Evolutionary conservation across 2,329 filamentous ascomycete genomes (phyloP).

Genomic region (Waltergamsia citrina): DNA sequence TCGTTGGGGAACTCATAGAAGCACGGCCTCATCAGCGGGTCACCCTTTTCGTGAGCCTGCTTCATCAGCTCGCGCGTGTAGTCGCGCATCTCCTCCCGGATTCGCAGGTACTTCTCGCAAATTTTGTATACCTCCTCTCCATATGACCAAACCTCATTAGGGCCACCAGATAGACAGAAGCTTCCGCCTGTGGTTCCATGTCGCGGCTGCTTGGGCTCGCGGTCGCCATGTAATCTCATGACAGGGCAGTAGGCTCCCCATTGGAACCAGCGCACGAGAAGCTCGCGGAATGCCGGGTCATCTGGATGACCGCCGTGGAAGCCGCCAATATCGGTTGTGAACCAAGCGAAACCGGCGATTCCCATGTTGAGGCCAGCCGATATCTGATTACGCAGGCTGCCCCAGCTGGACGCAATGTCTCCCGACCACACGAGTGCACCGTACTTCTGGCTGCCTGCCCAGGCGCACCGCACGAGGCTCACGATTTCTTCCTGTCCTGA

Average conservation of each 20-base stretch:
- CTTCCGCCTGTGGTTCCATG: conserved; percentile 22
- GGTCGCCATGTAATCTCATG: conserved; percentile 57
- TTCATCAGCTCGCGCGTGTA: conserved; percentile 51
- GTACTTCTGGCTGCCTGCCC: conserved; percentile 48
- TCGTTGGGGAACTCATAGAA: conserved; percentile 58
- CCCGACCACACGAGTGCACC: conserved; percentile 59
- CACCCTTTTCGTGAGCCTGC: conserved; percentile 48
- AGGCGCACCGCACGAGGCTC: conserved; percentile 42
- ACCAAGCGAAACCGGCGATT: conserved; percentile 54
- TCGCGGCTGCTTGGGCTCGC: conserved; percentile 40
- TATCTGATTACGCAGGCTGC: conserved; percentile 47
- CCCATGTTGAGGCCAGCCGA: conserved; percentile 58
- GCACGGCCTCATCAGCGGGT: conserved; percentile 50
- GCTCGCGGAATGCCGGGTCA: conserved; percentile 46
- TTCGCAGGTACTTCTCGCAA: conserved; percentile 46
- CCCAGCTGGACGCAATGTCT: conserved; percentile 57
- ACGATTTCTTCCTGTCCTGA: conserved; percentile 47
- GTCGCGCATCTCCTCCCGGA: conserved; percentile 47
- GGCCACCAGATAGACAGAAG: conserved; percentile 38
- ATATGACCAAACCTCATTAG: conserved; percentile 60
- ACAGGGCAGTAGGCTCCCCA: conserved; percentile 60
- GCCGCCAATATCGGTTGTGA: conserved; percentile 63
- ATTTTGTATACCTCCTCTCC: conserved; percentile 51
- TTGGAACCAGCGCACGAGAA: conserved; percentile 61
- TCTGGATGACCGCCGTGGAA: conserved; percentile 56